phyloP scores from a whole-genome alignment of 1,139 yeast genomes.

The Meyerozyma elateridarum region DNA sequence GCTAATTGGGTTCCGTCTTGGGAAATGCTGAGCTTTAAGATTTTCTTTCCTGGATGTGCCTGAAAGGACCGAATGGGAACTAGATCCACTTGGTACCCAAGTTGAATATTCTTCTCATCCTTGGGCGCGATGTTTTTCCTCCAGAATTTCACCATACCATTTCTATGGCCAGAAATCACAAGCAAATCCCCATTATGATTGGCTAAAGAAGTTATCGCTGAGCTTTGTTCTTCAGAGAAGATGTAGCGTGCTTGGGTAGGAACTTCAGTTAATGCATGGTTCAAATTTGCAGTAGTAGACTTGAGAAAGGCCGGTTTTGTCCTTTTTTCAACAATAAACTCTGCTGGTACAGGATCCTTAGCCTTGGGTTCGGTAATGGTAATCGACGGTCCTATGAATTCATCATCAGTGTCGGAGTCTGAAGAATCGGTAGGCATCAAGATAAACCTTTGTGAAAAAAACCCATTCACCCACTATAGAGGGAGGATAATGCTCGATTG shows the following conservation, averaged over 20 bases:
- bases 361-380: not conserved
- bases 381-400: constrained; percentile 1
- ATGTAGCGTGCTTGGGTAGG: not conserved
- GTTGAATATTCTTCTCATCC: too few species aligned
- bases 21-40: constrained; percentile 13
- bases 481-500: too few species aligned
- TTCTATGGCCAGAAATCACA: constrained; percentile 31
- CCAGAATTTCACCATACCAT: constrained; percentile 43
- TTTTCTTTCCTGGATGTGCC: constrained; percentile 22
- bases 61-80: constrained; percentile 33
- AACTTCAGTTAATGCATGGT: too few species aligned
- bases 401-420: constrained; percentile 3
- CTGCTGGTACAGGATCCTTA: not conserved
- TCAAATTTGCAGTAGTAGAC: too few species aligned
- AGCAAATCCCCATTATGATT: constrained; percentile 7
- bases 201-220: not conserved
- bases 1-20: constrained; percentile 22
- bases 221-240: not conserved
- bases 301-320: not conserved
- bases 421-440: too few species aligned
- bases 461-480: too few species aligned
- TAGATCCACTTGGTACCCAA: too few species aligned
- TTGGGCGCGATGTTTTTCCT: constrained; percentile 13
- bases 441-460: too few species aligned
- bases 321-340: not conserved